phyloP scores from a whole-genome alignment of 108 stramenopile genomes.

The Seminavis robusta region DNA sequence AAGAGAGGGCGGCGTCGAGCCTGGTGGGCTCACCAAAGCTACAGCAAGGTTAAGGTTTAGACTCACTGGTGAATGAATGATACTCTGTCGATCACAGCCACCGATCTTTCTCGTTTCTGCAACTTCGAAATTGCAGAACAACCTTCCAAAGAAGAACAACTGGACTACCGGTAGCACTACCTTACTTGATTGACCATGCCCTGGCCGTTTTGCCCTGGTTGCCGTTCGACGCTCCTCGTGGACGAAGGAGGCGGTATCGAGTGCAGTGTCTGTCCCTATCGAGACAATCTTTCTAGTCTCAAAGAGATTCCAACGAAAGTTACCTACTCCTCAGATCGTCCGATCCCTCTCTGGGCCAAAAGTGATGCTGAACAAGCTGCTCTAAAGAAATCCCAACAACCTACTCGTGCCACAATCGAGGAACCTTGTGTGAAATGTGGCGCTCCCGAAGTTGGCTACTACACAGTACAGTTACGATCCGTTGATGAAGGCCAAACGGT shows the following conservation, averaged over 20 bases:
- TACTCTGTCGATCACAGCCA: too few relatives aligned
- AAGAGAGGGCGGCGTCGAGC: too few relatives aligned
- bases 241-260: conserved; percentile 57
- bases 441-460: conserved; percentile 91
- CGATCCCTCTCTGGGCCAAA: conserved; percentile 84
- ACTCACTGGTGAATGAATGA: too few relatives aligned
- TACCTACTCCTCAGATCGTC: conserved; percentile 66
- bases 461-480: conserved; percentile 96
- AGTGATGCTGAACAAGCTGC: conserved; percentile 73
- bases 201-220: conserved; percentile 85
- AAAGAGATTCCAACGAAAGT: conserved; percentile 50
- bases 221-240: conserved; percentile 63
- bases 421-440: conserved; percentile 96
- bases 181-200: conserved; percentile 37
- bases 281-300: conserved; percentile 61
- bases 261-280: conserved; percentile 67
- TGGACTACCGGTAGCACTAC: too few relatives aligned
- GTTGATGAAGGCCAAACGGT: conserved; percentile 99
- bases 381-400: conserved; percentile 47
- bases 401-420: conserved; percentile 89
- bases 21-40: too few relatives aligned
- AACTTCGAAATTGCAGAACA: too few relatives aligned
- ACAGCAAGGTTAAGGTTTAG: too few relatives aligned
- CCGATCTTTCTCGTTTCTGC: too few relatives aligned
- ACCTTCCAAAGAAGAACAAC: too few relatives aligned